These are phyloP conservation scores for Bipolaris oryzae DNA, from an alignment of 2,329 filamentous ascomycete genomes.

Conservation along the genomic window DNA sequence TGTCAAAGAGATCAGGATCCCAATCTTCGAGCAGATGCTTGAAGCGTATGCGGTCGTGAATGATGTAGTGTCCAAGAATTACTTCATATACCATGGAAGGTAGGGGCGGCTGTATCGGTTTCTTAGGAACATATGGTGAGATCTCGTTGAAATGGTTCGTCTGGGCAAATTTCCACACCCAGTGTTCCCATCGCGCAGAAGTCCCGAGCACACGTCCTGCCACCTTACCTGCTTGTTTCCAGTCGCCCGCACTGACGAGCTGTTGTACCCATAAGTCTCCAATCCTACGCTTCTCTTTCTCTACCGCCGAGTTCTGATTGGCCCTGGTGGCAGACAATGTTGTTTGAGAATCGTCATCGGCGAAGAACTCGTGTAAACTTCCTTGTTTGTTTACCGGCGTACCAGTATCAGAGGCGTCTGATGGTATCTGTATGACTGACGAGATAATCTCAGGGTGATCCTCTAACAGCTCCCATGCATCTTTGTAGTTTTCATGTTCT, in stretches of 20 bases:
- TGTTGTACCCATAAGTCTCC: constrained; percentile 94
- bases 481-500: constrained; percentile 78
- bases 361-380: constrained; percentile 70
- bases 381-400: constrained; percentile 53
- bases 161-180: constrained; percentile 90
- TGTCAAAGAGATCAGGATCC: constrained; percentile 83
- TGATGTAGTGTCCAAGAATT: constrained; percentile 86
- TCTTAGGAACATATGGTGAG: constrained; percentile 77
- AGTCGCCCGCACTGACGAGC: constrained; percentile 74
- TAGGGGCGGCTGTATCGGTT: constrained; percentile 77
- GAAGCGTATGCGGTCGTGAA: constrained; percentile 75
- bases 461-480: constrained; percentile 88
- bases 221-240: constrained; percentile 77
- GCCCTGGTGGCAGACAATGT: constrained; percentile 65
- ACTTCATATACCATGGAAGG: constrained; percentile 86
- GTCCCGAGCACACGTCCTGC: constrained; percentile 83
- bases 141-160: constrained; percentile 90
- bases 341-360: constrained; percentile 70
- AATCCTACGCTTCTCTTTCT: constrained; percentile 87
- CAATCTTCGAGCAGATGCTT: constrained; percentile 80
- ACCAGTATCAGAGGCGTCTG: constrained; percentile 49
- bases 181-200: constrained; percentile 87
- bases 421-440: constrained; percentile 46
- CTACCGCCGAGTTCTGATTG: constrained; percentile 67
- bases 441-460: constrained; percentile 77